A percentile compares a stretch with the other conserved stretches of the same genome.
These are phyloP conservation scores for Fragaria ananassa DNA, from an alignment of 306 rosid genomes.

Conservation along the genomic window DNA sequence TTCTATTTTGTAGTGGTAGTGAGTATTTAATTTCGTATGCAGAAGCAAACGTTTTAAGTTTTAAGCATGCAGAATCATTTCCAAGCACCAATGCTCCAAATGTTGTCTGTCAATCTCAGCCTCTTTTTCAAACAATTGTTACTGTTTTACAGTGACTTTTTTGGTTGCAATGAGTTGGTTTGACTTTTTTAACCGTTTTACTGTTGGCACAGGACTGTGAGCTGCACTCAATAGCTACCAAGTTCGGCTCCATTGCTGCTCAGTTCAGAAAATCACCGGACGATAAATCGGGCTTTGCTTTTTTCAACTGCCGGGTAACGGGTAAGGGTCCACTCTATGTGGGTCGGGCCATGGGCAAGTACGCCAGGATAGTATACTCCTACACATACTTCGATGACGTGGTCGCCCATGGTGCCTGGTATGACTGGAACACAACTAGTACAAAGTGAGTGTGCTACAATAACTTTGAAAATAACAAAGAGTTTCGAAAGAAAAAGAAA, in stretches of 20 bases:
- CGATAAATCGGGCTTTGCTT: constrained; percentile 81
- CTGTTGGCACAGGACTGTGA: constrained; percentile 56
- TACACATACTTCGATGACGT: constrained; percentile 66
- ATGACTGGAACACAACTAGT: constrained; percentile 63
- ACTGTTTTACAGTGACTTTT: neutral
- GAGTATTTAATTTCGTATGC: neutral
- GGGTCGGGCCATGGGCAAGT: constrained; percentile 82
- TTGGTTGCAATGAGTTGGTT: neutral
- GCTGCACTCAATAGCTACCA: constrained; percentile 69
- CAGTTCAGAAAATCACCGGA: constrained; percentile 47
- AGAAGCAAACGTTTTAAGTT: neutral
- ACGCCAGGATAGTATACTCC: constrained; percentile 66
- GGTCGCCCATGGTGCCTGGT: constrained; percentile 81
- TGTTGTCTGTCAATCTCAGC: neutral
- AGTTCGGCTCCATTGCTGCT: constrained; percentile 85
- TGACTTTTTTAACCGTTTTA: neutral
- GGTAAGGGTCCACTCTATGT: constrained; percentile 74
- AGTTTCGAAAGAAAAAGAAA: neutral
- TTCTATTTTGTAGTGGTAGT: no score
- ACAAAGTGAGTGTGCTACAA: constrained; percentile 36
- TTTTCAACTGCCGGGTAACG: constrained; percentile 62
- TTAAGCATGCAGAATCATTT: neutral
- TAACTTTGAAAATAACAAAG: neutral
- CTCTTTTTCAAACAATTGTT: neutral
- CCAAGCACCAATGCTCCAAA: neutral